phyloP scores from a whole-genome alignment of 2,329 filamentous ascomycete genomes.

The Dothistroma pini region DNA sequence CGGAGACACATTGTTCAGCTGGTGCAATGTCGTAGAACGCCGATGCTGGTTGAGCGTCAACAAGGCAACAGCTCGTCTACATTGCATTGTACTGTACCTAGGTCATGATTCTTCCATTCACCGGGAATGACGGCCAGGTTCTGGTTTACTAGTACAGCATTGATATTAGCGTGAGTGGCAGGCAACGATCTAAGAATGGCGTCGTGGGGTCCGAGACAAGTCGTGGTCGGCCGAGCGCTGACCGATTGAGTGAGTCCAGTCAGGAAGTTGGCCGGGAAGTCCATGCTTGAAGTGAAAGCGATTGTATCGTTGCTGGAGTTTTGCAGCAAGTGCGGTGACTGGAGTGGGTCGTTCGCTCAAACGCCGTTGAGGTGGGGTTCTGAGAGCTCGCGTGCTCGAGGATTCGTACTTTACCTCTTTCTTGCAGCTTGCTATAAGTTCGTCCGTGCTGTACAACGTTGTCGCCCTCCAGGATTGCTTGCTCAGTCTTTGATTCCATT shows the following conservation, averaged over 20 bases:
- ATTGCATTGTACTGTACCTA: conserved; percentile 8
- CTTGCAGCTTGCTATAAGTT: not conserved
- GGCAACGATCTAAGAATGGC: conserved; percentile 17
- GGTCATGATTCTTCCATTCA: conserved; percentile 16
- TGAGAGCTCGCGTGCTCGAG: not conserved
- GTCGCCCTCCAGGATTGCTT: not conserved
- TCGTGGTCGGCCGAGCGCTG: conserved; percentile 10
- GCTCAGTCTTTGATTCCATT: not conserved
- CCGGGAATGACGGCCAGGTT: conserved; percentile 25
- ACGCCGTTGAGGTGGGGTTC: not conserved
- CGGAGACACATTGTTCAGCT: conserved; percentile 14
- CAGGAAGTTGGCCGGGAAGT: conserved; percentile 13
- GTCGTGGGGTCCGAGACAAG: conserved; percentile 12
- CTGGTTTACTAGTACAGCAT: conserved; percentile 17
- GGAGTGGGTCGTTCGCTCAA: not conserved
- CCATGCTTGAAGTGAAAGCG: conserved; percentile 3
- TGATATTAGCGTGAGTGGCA: conserved; percentile 13
- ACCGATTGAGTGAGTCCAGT: conserved; percentile 2
- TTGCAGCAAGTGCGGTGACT: not conserved
- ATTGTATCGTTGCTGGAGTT: not conserved
- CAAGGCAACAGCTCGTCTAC: not conserved
- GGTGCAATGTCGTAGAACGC: conserved; percentile 19
- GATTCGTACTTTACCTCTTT: not conserved
- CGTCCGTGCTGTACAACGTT: not conserved
- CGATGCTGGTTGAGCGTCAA: conserved; percentile 10